Percentiles rank a stretch among this genome's conserved stretches.
Conservation (phyloP, 2,329 filamentous ascomycete genomes). For the Myriosclerotinia curreyana region DNA sequence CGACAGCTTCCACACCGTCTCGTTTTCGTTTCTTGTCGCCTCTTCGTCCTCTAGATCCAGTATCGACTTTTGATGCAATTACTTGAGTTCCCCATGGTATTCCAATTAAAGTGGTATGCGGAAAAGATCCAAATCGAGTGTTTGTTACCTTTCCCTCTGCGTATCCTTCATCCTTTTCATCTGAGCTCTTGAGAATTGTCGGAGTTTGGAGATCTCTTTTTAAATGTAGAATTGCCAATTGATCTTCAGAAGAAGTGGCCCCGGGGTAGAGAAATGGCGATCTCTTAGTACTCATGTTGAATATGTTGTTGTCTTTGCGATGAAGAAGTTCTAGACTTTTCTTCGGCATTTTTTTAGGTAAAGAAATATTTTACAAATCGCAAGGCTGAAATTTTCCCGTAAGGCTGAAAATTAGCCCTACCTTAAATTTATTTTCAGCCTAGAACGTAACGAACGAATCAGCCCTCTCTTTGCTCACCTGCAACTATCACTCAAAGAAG, state of each 20-base stretch:
- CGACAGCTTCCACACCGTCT: slow-evolving; percentile 39
- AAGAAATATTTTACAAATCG: slow-evolving; percentile 16
- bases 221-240: slow-evolving; percentile 80
- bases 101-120: slow-evolving; percentile 72
- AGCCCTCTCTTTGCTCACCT: background rate
- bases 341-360: background rate
- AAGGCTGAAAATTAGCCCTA: slow-evolving; percentile 1
- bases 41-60: slow-evolving; percentile 79
- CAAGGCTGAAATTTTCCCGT: background rate
- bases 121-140: slow-evolving; percentile 90
- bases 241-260: slow-evolving; percentile 56
- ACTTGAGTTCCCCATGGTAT: slow-evolving; percentile 91
- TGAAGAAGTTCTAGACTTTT: slow-evolving; percentile 21
- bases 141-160: slow-evolving; percentile 78
- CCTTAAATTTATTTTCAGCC: slow-evolving; percentile 7
- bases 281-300: slow-evolving; percentile 32
- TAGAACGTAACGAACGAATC: background rate
- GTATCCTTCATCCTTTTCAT: slow-evolving; percentile 66
- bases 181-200: slow-evolving; percentile 61
- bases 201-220: slow-evolving; percentile 83
- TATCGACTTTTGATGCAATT: slow-evolving; percentile 84
- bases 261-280: slow-evolving; percentile 82
- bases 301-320: slow-evolving; percentile 5
- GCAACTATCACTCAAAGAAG: slow-evolving; percentile 17
- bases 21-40: slow-evolving; percentile 48